These are phyloP conservation scores for Alternaria sp. DNA, from an alignment of 2,329 filamentous ascomycete species.

Conservation along the genomic window DNA sequence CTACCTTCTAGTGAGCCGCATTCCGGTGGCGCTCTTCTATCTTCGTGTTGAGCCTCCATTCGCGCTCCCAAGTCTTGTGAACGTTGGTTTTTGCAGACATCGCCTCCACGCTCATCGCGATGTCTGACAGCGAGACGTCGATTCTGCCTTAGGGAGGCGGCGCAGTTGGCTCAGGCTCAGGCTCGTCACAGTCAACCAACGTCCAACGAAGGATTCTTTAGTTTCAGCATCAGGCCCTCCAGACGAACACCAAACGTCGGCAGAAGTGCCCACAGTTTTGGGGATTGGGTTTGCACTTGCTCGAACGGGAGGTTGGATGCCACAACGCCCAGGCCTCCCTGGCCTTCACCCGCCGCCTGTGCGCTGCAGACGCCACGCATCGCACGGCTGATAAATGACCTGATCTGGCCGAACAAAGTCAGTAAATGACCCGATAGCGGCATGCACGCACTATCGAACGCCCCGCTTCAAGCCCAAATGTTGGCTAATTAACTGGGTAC, in stretches of 20 bases:
- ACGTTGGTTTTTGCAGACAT: slow-evolving; percentile 22
- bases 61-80: slow-evolving; percentile 19
- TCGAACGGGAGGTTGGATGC: slow-evolving; percentile 23
- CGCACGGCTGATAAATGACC: slow-evolving; percentile 34
- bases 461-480: slow-evolving; percentile 40
- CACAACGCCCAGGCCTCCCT: slow-evolving; percentile 14
- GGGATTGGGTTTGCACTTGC: slow-evolving; percentile 18
- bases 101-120: slow-evolving; percentile 22
- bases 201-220: slow-evolving; percentile 3
- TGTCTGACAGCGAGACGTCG: slow-evolving; percentile 8
- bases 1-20: slow-evolving; percentile 38
- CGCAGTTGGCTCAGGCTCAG: background rate
- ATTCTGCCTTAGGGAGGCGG: slow-evolving; percentile 23
- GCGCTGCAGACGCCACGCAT: slow-evolving; percentile 31
- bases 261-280: slow-evolving; percentile 5
- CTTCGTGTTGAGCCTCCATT: slow-evolving; percentile 40
- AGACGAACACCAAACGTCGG: slow-evolving; percentile 17
- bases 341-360: slow-evolving; percentile 27
- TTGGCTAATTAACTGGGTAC: slow-evolving; percentile 39
- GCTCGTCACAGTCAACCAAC: background rate
- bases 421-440: slow-evolving; percentile 37
- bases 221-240: slow-evolving; percentile 15
- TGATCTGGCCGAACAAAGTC: slow-evolving; percentile 25
- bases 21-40: slow-evolving; percentile 22
- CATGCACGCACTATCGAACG: slow-evolving; percentile 33